Base-by-base conservation (phyloP, 495 filamentous ascomycete genomes). In the Parachaetomium inaequale region DNA sequence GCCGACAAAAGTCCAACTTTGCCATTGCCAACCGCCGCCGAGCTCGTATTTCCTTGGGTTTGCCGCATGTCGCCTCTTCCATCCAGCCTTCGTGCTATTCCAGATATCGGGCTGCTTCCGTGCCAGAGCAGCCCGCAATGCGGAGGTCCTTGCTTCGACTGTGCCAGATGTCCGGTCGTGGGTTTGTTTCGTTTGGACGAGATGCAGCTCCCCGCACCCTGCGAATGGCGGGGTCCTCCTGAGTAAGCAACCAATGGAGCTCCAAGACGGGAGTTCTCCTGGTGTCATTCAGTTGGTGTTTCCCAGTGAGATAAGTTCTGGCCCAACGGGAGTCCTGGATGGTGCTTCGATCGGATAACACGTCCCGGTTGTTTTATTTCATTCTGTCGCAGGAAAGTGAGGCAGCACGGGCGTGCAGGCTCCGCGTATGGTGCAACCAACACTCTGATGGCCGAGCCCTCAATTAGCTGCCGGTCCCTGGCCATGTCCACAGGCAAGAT, bases 31-130 rank as follows among this genome's bases (percentile, higher is more conserved):
- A 19, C 54, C 38, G 34, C 40, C 11, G 40, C 32, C 31, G n/a
- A 46, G 11, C 59, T 46, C 50, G 50, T 55, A 52, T 61, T 36
- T 31, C 34, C 32, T 14, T 61, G 36, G 34, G 28, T 53, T 47
- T 46, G 47, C 40, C 50, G 28, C 38, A 36, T 45, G 28, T 11
- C 15, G 17, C 46, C 21, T 36, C 31, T 36, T 55, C 52, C 34
- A 17, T 25, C 51, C 6, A 7, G 51, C 4, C 31, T 55, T 7
- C 49, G 28, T 3, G n/a, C 10, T 11, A 26, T 14, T 25, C 0
- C 4, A 49, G 23, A 25, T 23, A 14, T 17, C 45, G 21, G 23
- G 26, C 8, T 49, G 23, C 15, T 26, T 26, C 23, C 21, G 10
- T 26, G 8, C 15, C 11, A 26, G 15, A 49, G 23, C 10, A 23